These are phyloP conservation scores for Lenzites betulinus DNA, from an alignment of 768 basidiomycete species.

Conservation along the genomic window DNA sequence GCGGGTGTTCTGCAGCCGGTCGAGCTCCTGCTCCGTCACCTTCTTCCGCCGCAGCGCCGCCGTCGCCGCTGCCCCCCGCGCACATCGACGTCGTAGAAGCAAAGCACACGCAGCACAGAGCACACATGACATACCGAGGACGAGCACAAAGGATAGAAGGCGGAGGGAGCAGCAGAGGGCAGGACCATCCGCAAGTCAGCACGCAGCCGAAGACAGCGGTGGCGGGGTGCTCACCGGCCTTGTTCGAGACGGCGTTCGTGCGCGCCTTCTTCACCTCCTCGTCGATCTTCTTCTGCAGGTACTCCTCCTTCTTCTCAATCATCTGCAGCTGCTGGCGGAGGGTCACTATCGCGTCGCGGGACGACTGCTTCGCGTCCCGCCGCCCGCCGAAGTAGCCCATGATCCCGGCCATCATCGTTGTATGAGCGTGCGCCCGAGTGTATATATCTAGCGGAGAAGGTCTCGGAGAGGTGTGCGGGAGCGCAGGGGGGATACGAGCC, in stretches of 20 bases:
- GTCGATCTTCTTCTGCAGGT: slow-evolving; percentile 94
- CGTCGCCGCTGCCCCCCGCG: slow-evolving; percentile 64
- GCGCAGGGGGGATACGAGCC: not conserved
- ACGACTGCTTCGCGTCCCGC: slow-evolving; percentile 79
- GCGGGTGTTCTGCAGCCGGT: slow-evolving; percentile 80
- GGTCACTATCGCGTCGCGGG: slow-evolving; percentile 90
- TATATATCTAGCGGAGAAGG: not conserved
- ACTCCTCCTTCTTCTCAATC: slow-evolving; percentile 99
- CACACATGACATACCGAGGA: not conserved
- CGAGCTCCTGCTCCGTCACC: slow-evolving; percentile 81
- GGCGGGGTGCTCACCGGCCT: slow-evolving; percentile 67
- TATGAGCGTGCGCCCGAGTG: not conserved
- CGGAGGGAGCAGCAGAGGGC: not conserved
- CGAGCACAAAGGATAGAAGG: not conserved
- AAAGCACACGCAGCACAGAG: not conserved
- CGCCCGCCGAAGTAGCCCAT: slow-evolving; percentile 91
- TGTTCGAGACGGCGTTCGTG: slow-evolving; percentile 92
- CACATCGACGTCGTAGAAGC: not conserved
- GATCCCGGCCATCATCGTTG: slow-evolving; percentile 65
- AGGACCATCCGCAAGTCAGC: not conserved
- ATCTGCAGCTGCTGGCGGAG: slow-evolving; percentile 93
- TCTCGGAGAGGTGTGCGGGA: not conserved
- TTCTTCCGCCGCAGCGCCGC: slow-evolving; percentile 94
- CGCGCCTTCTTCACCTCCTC: slow-evolving; percentile 91
- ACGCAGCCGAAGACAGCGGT: not conserved